Evolutionary conservation across 352 stramenopile species (phyloP).

Genomic region (Globisporangium iwayamae): DNA sequence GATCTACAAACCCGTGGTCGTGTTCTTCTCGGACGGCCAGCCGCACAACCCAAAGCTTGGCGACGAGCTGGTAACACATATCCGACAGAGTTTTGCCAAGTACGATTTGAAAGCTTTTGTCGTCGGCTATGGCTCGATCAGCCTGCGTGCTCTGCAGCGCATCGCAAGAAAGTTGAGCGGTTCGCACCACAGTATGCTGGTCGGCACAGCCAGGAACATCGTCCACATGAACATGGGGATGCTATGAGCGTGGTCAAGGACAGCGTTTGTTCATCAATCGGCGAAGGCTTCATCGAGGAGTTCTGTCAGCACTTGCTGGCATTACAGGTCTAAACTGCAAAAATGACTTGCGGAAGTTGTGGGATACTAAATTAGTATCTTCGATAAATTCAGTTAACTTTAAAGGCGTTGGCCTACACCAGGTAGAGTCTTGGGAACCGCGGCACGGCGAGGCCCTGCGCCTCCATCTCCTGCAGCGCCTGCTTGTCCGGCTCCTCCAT

Average conservation of each 20-base stretch:
- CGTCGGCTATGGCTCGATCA: slow-evolving; percentile 62
- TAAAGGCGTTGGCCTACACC: neutral
- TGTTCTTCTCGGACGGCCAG: slow-evolving; percentile 76
- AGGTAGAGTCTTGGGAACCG: slow-evolving; percentile 25
- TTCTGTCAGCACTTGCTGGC: too few species aligned
- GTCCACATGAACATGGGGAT: too few species aligned
- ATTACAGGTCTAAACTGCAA: too few species aligned
- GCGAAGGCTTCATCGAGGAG: too few species aligned
- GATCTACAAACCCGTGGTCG: slow-evolving; percentile 48
- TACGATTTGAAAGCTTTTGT: slow-evolving; percentile 54
- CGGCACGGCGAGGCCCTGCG: slow-evolving; percentile 23
- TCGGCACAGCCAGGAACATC: slow-evolving; percentile 16
- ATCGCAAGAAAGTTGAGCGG: slow-evolving; percentile 48
- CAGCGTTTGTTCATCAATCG: too few species aligned
- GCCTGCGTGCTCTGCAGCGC: slow-evolving; percentile 46
- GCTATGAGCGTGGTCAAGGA: too few species aligned
- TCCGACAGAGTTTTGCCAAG: slow-evolving; percentile 42
- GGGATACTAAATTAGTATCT: too few species aligned
- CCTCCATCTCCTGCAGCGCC: slow-evolving; percentile 18
- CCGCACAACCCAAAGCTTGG: slow-evolving; percentile 34
- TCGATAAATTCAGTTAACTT: too few species aligned
- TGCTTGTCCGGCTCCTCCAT: slow-evolving; percentile 28
- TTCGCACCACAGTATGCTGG: slow-evolving; percentile 49
- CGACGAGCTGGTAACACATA: slow-evolving; percentile 42
- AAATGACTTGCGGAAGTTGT: too few species aligned